Evolutionary conservation across 2,329 filamentous ascomycete species (phyloP).

Genomic region (Aciculosporium take): DNA sequence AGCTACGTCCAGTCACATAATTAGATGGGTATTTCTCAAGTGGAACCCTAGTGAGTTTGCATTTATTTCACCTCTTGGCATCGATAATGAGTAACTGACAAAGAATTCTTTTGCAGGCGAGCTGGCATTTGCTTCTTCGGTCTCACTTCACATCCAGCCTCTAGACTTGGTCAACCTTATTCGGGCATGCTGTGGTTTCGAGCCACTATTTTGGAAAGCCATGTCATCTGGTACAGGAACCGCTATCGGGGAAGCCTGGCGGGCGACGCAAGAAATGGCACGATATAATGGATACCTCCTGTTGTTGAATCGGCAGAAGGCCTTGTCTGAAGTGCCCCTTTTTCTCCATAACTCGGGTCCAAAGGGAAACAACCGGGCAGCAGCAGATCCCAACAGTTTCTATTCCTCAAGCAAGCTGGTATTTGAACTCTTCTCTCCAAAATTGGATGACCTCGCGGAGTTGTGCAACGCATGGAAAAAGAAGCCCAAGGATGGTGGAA

Average conservation of each 20-base stretch:
- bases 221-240: slow-evolving; percentile 30
- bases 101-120: slow-evolving; percentile 40
- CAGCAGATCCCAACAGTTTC: slow-evolving; percentile 18
- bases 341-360: slow-evolving; percentile 3
- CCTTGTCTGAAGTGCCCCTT: not conserved
- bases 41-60: slow-evolving; percentile 62
- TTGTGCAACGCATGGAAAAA: slow-evolving; percentile 34
- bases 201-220: slow-evolving; percentile 16
- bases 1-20: slow-evolving; percentile 53
- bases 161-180: slow-evolving; percentile 54
- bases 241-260: slow-evolving; percentile 33
- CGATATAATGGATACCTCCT: slow-evolving; percentile 40
- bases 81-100: not conserved
- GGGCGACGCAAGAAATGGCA: slow-evolving; percentile 27
- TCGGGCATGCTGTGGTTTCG: slow-evolving; percentile 49
- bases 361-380: slow-evolving; percentile 8
- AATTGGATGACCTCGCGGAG: slow-evolving; percentile 33
- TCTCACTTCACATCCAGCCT: slow-evolving; percentile 49
- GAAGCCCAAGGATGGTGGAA: slow-evolving; percentile 28
- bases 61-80: not conserved
- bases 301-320: slow-evolving; percentile 26
- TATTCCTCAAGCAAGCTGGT: slow-evolving; percentile 34
- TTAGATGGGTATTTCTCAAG: slow-evolving; percentile 67
- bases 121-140: slow-evolving; percentile 47
- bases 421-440: slow-evolving; percentile 39